Base-by-base conservation (phyloP, 2,329 filamentous ascomycete genomes). In the Aspergillus persii region DNA sequence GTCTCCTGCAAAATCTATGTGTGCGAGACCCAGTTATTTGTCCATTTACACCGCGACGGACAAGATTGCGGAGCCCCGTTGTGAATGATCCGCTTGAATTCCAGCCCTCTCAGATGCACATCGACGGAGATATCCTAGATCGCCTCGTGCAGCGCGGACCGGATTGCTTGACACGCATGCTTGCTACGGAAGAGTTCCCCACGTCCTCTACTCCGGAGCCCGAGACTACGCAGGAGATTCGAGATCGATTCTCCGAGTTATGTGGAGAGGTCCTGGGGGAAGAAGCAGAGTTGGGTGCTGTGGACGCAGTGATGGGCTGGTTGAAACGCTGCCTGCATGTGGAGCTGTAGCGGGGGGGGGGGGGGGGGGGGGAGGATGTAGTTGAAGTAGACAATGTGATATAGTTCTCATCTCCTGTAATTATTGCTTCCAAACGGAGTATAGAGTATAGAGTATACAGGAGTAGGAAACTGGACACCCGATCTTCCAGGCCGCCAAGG, bases 1-100 rank as follows among this genome's bases (percentile, higher is more conserved):
- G 83, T 58, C 86, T 94, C 62, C 71, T 97, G 1, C 88, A 96
- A 68, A 88, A 89, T 59, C 71, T 96, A 51, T 86, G 85, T 30
- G 72, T 81, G 50, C 72, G 75, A 29, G 83, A 81, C 29, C 68
- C 72, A 6, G 63, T 69, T 3, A 73, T 86, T 11, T 86, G 80
- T 59, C 82, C 84, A 3, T 84, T 84, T 61, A 73, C 73, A 2
- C 72, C 74, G 29, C 73, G 71, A 56, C 63, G 68, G 33, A 68
- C 61, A 49, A 67, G 66, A 55, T 68, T 66, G 58, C 62, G 64
- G 61, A 69, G 64, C 27, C 61, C 67, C 18, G 64, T 68, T 12
- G 67, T 71, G 50, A 61, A 68, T 46, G 80, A 84, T 60, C 79
- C 81, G 7, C 71, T 72, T 27, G 61, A 68, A 5, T 71, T 75